These are phyloP conservation scores for Penicillium egyptiacum DNA, from an alignment of 495 filamentous ascomycete species.

Conservation along the genomic window DNA sequence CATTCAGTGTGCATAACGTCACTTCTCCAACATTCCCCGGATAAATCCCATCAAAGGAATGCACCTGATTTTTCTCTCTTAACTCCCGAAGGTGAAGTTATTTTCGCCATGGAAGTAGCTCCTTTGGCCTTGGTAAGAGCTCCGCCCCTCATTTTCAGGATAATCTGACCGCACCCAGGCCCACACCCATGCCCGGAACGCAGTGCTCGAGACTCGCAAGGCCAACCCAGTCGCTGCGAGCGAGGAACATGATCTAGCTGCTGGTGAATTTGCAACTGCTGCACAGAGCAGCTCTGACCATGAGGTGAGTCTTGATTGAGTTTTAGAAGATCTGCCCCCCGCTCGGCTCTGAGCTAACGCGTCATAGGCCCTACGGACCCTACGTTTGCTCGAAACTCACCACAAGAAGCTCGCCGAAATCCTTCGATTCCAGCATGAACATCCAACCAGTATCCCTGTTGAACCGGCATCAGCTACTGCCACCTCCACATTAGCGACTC, in stretches of 20 bases:
- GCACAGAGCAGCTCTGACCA: constrained; percentile 69
- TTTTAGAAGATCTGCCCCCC: not conserved
- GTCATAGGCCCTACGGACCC: constrained; percentile 66
- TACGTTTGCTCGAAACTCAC: constrained; percentile 82
- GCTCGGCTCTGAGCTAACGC: not conserved
- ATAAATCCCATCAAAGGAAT: constrained; percentile 11
- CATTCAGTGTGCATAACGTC: not conserved
- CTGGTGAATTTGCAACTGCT: constrained; percentile 84
- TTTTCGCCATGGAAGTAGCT: constrained; percentile 58
- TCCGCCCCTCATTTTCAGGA: constrained; percentile 6
- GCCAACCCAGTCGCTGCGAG: constrained; percentile 76
- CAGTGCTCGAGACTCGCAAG: constrained; percentile 73
- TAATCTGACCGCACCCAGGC: constrained; percentile 54
- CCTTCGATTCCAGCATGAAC: constrained; percentile 66
- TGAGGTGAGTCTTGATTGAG: constrained; percentile 54
- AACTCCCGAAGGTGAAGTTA: not conserved
- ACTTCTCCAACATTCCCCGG: constrained; percentile 3
- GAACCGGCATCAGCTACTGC: constrained; percentile 16
- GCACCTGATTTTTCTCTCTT: constrained; percentile 1
- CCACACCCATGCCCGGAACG: constrained; percentile 81
- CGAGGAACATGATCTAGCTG: constrained; percentile 84
- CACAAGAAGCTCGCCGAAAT: constrained; percentile 77
- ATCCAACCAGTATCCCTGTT: constrained; percentile 41
- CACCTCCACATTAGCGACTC: constrained; percentile 8
- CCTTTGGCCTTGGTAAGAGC: constrained; percentile 56